Percentiles rank a stretch among this genome's conserved stretches.
These are phyloP conservation scores for Sporothrix globosa DNA, from an alignment of 2,329 filamentous ascomycete genomes.

Conservation along the genomic window DNA sequence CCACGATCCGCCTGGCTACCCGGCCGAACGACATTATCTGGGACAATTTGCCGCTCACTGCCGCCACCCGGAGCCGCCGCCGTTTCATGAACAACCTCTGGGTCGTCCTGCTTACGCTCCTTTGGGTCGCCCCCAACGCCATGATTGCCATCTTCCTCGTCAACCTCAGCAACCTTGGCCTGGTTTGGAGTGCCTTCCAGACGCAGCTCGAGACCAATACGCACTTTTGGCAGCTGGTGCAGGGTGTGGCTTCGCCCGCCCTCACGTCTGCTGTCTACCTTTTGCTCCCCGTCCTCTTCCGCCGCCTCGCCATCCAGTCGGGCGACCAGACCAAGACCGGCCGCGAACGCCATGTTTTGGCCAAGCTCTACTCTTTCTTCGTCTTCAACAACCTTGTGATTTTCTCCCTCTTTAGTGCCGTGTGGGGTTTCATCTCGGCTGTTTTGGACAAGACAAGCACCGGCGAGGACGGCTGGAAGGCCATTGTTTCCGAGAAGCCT, in stretches of 20 bases:
- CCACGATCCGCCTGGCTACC: slow-evolving; percentile 77
- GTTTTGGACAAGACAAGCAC: slow-evolving; percentile 63
- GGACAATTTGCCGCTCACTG: slow-evolving; percentile 82
- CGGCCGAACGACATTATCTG: slow-evolving; percentile 92
- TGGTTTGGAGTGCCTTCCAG: slow-evolving; percentile 77
- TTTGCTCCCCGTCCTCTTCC: slow-evolving; percentile 86
- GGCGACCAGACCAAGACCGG: slow-evolving; percentile 92
- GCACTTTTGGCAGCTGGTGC: slow-evolving; percentile 79
- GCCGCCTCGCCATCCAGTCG: slow-evolving; percentile 77
- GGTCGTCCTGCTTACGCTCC: slow-evolving; percentile 75
- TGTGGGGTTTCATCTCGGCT: slow-evolving; percentile 72
- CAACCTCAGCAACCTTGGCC: slow-evolving; percentile 78
- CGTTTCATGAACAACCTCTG: slow-evolving; percentile 80
- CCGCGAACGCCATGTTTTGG: slow-evolving; percentile 86
- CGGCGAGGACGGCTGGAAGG: slow-evolving; percentile 67
- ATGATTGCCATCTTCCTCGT: slow-evolving; percentile 93
- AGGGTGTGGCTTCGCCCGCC: slow-evolving; percentile 88
- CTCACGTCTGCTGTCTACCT: slow-evolving; percentile 87
- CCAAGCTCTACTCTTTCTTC: slow-evolving; percentile 93
- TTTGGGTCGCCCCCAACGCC: slow-evolving; percentile 92
- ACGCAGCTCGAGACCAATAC: slow-evolving; percentile 64
- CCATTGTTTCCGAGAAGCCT: slow-evolving; percentile 66
- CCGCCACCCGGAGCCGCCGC: slow-evolving; percentile 69
- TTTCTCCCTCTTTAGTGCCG: slow-evolving; percentile 86
- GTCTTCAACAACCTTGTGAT: slow-evolving; percentile 95